A percentile compares a stretch with the other conserved stretches of the same genome.
Evolutionary conservation across 306 rosid species (phyloP).

Genomic region (Lathyrus tuberosus): DNA sequence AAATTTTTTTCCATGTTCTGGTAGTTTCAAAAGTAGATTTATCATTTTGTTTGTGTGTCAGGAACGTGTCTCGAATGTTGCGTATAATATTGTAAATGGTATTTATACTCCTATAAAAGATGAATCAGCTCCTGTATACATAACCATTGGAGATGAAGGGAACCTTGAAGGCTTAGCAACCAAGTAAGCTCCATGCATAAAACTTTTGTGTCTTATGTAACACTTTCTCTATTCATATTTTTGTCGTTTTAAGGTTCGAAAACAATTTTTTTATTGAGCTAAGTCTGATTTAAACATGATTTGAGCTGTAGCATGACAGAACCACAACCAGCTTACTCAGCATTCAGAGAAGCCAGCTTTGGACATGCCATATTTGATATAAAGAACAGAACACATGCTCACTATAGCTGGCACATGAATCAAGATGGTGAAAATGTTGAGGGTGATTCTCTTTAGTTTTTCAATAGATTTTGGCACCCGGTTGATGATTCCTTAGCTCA

Average conservation of each 20-base stretch:
- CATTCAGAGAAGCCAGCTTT: slow-evolving; percentile 80
- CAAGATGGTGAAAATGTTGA: slow-evolving; percentile 73
- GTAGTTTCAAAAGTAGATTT: no score
- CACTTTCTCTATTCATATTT: background rate
- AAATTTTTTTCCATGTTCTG: no score
- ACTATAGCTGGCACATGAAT: slow-evolving; percentile 77
- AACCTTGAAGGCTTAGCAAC: slow-evolving; percentile 84
- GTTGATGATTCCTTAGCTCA: no score
- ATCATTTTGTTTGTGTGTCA: no score
- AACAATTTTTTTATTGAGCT: background rate
- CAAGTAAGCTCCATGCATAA: slow-evolving; percentile 55
- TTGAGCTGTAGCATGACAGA: slow-evolving; percentile 68
- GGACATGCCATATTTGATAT: slow-evolving; percentile 82
- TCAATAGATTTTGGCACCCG: no score
- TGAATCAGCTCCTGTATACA: slow-evolving; percentile 82
- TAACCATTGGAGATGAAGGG: slow-evolving; percentile 93
- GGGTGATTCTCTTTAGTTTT: slow-evolving; percentile 75
- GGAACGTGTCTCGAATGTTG: no score
- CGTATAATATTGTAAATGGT: no score
- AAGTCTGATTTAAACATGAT: slow-evolving; percentile 10
- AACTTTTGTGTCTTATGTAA: background rate
- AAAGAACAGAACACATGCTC: slow-evolving; percentile 83
- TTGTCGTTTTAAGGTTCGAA: background rate
- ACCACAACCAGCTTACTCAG: slow-evolving; percentile 84
- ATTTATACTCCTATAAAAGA: slow-evolving; percentile 66